A percentile compares a stretch with the other conserved stretches of the same genome.
Conservation (phyloP, 768 basidiomycete genomes). For the Ramaria sp. region DNA sequence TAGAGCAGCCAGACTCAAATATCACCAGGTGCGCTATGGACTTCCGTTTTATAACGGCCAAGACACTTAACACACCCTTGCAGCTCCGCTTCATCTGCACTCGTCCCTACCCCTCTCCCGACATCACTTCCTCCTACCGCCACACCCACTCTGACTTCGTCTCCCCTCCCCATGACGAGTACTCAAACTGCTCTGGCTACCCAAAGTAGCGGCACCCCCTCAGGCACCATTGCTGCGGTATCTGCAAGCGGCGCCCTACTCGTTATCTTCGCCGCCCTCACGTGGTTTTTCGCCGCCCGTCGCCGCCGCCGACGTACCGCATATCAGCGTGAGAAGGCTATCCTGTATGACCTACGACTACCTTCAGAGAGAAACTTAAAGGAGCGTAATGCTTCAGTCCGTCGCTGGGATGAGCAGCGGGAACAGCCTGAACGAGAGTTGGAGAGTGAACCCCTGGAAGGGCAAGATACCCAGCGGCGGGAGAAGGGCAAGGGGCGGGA, state of each 20-base stretch:
- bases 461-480: not conserved
- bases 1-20: not conserved
- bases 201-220: not conserved
- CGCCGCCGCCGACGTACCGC: slow-evolving; percentile 56
- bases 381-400: not conserved
- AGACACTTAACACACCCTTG: not conserved
- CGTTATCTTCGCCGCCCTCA: not conserved
- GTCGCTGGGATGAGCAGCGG: not conserved
- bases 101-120: not conserved
- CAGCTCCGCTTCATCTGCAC: slow-evolving; percentile 3
- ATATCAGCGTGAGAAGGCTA: slow-evolving; percentile 26
- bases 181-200: not conserved
- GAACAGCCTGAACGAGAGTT: not conserved
- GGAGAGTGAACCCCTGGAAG: not conserved
- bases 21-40: not conserved
- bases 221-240: slow-evolving; percentile 5
- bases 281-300: slow-evolving; percentile 28
- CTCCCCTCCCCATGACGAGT: not conserved
- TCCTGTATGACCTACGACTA: not conserved
- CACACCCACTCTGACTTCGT: slow-evolving; percentile 2
- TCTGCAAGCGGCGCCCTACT: not conserved
- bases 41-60: not conserved
- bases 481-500: not conserved
- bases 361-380: not conserved
- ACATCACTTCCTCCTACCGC: slow-evolving; percentile 8